Evolutionary conservation across 441 rosid species (phyloP).

Genomic region (Euphorbia celastroides): DNA sequence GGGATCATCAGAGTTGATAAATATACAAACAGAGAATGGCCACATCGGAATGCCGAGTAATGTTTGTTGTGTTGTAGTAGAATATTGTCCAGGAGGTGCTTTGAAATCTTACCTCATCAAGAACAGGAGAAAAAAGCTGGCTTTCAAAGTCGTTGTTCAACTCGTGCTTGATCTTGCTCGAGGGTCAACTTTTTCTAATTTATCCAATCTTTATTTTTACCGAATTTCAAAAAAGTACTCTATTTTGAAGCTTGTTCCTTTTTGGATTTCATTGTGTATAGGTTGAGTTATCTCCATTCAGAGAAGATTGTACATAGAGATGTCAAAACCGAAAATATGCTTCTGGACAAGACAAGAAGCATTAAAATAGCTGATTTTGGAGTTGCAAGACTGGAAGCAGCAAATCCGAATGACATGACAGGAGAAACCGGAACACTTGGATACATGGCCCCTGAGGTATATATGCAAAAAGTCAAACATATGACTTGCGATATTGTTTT

Average conservation of each 20-base stretch:
- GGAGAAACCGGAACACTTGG: conserved; percentile 99
- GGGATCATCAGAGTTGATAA: conserved; percentile 62
- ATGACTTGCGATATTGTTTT: too few relatives aligned
- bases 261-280: conserved; percentile 17
- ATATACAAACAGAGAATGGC: conserved; percentile 73
- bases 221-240: background rate
- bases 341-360: conserved; percentile 75
- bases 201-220: conserved; percentile 12
- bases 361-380: conserved; percentile 95
- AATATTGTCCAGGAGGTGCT: conserved; percentile 85
- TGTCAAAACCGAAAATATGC: conserved; percentile 96
- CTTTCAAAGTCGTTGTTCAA: conserved; percentile 86
- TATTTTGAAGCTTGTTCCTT: conserved; percentile 15
- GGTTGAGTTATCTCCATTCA: conserved; percentile 90
- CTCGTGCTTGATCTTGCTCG: conserved; percentile 91
- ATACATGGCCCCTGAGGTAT: conserved; percentile 99
- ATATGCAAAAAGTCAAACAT: background rate
- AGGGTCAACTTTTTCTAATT: conserved; percentile 44
- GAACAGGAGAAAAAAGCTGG: conserved; percentile 80
- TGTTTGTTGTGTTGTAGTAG: conserved; percentile 84
- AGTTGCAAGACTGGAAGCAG: conserved; percentile 92
- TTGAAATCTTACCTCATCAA: conserved; percentile 71
- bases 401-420: conserved; percentile 96
- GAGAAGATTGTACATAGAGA: conserved; percentile 96
- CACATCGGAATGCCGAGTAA: conserved; percentile 72